These are phyloP conservation scores for Nematocida sp. DNA, from an alignment of 371 early-diverging fungal genomes.

Conservation along the genomic window DNA sequence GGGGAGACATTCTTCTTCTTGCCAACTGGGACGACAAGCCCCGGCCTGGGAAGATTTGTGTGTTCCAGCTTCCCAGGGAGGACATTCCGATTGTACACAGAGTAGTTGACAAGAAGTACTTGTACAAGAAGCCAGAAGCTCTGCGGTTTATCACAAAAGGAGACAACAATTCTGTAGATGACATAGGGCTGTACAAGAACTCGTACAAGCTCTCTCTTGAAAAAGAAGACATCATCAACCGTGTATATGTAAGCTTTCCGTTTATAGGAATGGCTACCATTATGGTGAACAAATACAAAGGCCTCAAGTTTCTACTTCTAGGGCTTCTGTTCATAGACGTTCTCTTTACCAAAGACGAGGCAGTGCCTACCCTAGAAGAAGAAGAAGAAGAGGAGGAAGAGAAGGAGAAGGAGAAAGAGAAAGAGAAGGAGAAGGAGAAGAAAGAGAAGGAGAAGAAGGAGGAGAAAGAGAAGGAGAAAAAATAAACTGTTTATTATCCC, in stretches of 20 bases:
- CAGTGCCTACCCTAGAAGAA: background rate
- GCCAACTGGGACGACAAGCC: constrained; percentile 67
- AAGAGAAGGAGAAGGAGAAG: background rate
- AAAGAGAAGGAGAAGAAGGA: background rate
- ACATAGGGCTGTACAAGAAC: constrained; percentile 77
- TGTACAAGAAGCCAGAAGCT: background rate
- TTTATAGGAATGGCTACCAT: constrained; percentile 85
- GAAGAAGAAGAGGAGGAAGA: constrained; percentile 1
- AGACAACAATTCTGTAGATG: constrained; percentile 86
- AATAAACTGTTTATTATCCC: background rate
- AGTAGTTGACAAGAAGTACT: constrained; percentile 68
- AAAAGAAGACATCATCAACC: constrained; percentile 51
- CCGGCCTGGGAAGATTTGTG: constrained; percentile 81
- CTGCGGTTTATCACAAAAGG: constrained; percentile 81
- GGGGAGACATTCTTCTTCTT: constrained; percentile 90
- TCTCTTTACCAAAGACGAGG: constrained; percentile 52
- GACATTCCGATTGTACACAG: constrained; percentile 95
- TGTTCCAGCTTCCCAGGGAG: constrained; percentile 80
- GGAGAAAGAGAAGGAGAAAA: background rate
- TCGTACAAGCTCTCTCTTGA: constrained; percentile 71
- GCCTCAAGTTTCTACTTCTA: constrained; percentile 55
- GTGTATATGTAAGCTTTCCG: constrained; percentile 67
- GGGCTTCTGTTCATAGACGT: constrained; percentile 44
- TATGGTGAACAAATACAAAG: constrained; percentile 56
- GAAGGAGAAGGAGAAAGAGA: background rate